Percentiles rank a stretch among this genome's conserved stretches.
These are phyloP conservation scores for Nicotiana attenuata DNA, from an alignment of 257 asterid genomes.

Conservation along the genomic window DNA sequence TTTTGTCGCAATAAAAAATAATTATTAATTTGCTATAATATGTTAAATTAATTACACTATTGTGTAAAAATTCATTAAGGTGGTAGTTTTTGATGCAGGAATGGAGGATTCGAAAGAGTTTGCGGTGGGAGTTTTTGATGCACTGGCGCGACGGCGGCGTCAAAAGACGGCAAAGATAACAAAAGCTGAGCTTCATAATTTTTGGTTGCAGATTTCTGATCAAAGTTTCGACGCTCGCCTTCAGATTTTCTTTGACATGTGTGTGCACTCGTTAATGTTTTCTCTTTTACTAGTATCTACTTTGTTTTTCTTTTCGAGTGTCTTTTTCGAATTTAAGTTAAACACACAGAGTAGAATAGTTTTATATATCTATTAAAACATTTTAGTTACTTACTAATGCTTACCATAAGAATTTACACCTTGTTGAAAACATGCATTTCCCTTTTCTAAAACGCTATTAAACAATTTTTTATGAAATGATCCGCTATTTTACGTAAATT, in stretches of 20 bases:
- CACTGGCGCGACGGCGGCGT: slow-evolving; percentile 60
- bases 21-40: too few species aligned
- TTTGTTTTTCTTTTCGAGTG: background rate
- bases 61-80: too few species aligned
- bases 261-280: background rate
- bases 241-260: slow-evolving; percentile 96
- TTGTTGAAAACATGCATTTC: too few species aligned
- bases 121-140: slow-evolving; percentile 80
- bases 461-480: too few species aligned
- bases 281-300: background rate
- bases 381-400: too few species aligned
- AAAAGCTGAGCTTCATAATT: slow-evolving; percentile 73
- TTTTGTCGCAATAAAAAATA: too few species aligned
- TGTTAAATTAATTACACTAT: too few species aligned
- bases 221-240: slow-evolving; percentile 89
- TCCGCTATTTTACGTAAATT: too few species aligned
- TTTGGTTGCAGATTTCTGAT: slow-evolving; percentile 84
- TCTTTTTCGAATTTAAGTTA: background rate
- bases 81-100: slow-evolving; percentile 27
- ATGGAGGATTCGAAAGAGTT: slow-evolving; percentile 91
- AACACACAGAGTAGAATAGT: too few species aligned
- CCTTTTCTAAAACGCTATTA: too few species aligned
- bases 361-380: too few species aligned
- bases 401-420: too few species aligned
- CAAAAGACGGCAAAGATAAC: slow-evolving; percentile 53